A percentile compares a stretch with the other conserved stretches of the same genome.
phyloP scores from a whole-genome alignment of 1,284 basidiomycete species.

The Leccinum pallidistipes region DNA sequence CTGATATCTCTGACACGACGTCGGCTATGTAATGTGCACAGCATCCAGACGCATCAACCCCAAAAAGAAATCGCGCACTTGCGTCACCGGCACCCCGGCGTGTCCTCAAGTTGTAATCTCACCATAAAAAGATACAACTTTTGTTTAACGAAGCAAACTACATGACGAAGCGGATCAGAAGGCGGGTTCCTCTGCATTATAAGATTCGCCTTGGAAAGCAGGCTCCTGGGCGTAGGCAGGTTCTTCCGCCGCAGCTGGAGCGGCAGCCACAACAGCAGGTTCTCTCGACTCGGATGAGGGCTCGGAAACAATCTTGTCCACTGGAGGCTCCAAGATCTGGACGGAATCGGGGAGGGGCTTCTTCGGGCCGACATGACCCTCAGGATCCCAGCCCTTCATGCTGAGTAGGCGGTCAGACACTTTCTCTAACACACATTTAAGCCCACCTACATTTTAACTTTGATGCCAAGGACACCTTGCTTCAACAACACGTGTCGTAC shows the following conservation, averaged over 20 bases:
- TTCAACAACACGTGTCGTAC: constrained; percentile 98
- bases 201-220: constrained; percentile 37
- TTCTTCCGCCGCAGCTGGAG: constrained; percentile 54
- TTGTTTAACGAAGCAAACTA: constrained; percentile 18
- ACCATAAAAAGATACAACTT: constrained; percentile 14
- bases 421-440: not conserved
- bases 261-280: constrained; percentile 53
- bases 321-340: constrained; percentile 82
- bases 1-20: not conserved
- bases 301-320: constrained; percentile 79
- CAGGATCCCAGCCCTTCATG: constrained; percentile 97
- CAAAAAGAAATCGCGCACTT: not conserved
- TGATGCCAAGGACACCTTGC: constrained; percentile 99
- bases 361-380: constrained; percentile 84
- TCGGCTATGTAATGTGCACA: not conserved
- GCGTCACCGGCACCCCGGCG: not conserved
- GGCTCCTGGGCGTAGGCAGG: constrained; percentile 43
- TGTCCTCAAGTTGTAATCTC: not conserved
- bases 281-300: constrained; percentile 80
- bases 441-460: constrained; percentile 92
- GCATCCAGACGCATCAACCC: not conserved
- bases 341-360: constrained; percentile 97
- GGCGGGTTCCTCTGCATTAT: constrained; percentile 41
- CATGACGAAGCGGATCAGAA: constrained; percentile 43
- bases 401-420: constrained; percentile 41